Evolutionary conservation across 352 stramenopile species (phyloP), one percentile per base, ranked within the genome.

Genomic region (Phytopythium mirpurense): DNA sequence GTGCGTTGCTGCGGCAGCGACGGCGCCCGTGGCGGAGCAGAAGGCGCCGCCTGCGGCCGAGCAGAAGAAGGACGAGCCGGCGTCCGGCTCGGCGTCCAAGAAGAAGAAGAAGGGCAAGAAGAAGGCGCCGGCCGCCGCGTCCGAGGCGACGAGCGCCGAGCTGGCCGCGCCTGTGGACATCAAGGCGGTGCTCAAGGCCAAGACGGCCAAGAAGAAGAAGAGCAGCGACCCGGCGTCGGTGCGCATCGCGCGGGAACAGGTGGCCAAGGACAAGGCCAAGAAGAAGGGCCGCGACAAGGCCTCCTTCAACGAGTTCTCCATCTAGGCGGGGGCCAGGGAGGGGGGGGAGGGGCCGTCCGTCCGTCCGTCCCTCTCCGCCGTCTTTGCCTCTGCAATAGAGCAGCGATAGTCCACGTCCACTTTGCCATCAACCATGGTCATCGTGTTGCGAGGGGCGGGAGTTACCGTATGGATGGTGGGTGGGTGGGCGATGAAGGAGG

Each of bases 281-380:
- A 78, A 78, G 63, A 86, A 86, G 62, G 84, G 87, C 56, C 62
- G 63, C 46, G 80, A 90, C 67, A 90, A 90, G 67, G 72, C 77
- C 50, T 70, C 34, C 35, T 90, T 88, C 63, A 90, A 90, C 62
- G 77, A 90, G 74, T 90, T 90, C 71, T 90, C 77, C 31, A 78
- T 83, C 66, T 88, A 76, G 47, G 46, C 47, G 12, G 3, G 47
- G n/a, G 19, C 7, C 29, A 9, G 29, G n/a, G n/a, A n/a, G n/a
- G n/a, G n/a, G n/a, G n/a, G n/a, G n/a, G n/a, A n/a, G n/a, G n/a
- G n/a, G n/a, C n/a, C n/a, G n/a, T n/a, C n/a, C n/a, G n/a, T n/a
- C n/a, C n/a, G n/a, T n/a, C n/a, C n/a, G n/a, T n/a, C n/a, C n/a
- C n/a, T n/a, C 18, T 24, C 23, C 15, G 7, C 43, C 23, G 26